Evolutionary conservation across 2,329 filamentous ascomycete species (phyloP).

Genomic region (Calonectria honghensis): DNA sequence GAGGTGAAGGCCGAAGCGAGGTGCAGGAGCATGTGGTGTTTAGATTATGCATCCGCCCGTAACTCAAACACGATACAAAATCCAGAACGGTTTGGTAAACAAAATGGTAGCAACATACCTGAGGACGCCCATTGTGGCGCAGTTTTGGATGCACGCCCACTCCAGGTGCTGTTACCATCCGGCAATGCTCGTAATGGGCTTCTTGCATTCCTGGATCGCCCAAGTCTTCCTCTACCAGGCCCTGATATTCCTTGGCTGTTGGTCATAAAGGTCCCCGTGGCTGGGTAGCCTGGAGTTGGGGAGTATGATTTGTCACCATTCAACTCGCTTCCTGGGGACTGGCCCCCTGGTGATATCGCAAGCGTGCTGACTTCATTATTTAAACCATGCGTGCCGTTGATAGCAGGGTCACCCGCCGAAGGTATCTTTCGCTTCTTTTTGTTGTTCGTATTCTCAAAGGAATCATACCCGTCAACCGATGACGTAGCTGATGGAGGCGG

Average conservation of each 20-base stretch:
- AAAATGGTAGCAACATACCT: slow-evolving; percentile 16
- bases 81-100: background rate
- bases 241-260: slow-evolving; percentile 81
- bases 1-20: background rate
- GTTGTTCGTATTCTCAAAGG: slow-evolving; percentile 98
- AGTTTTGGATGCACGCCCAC: slow-evolving; percentile 67
- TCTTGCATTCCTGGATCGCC: slow-evolving; percentile 78
- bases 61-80: slow-evolving; percentile 2
- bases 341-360: slow-evolving; percentile 49
- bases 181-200: slow-evolving; percentile 77
- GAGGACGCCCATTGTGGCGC: slow-evolving; percentile 66
- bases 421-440: slow-evolving; percentile 99
- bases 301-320: slow-evolving; percentile 52
- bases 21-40: background rate
- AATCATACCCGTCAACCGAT: slow-evolving; percentile 92
- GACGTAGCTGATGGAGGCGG: slow-evolving; percentile 81
- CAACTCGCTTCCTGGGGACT: slow-evolving; percentile 57
- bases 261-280: slow-evolving; percentile 71
- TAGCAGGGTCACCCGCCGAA: slow-evolving; percentile 82
- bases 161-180: slow-evolving; percentile 76
- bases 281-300: slow-evolving; percentile 54
- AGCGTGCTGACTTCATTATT: slow-evolving; percentile 65
- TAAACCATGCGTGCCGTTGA: slow-evolving; percentile 64
- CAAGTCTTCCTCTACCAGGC: slow-evolving; percentile 88
- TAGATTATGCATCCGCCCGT: background rate